These are phyloP conservation scores for Lolium multiflorum DNA, from an alignment of 176 grass and related monocot genomes.

Conservation along the genomic window DNA sequence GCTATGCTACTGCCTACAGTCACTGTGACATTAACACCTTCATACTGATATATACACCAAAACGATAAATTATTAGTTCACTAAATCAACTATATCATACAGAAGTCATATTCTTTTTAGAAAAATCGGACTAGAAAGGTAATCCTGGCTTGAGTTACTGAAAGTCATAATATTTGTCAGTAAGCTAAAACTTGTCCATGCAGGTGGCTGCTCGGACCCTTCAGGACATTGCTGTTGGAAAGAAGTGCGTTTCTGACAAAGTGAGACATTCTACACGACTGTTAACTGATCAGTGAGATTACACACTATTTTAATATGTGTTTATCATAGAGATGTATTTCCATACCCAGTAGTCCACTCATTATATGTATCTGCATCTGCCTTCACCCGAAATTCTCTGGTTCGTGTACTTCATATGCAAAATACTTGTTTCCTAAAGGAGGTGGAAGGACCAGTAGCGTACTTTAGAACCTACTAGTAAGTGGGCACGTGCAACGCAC, in stretches of 20 bases:
- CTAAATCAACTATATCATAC: slow-evolving; percentile 2
- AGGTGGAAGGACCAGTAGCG: background rate
- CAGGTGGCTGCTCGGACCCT: slow-evolving; percentile 80
- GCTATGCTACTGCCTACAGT: background rate
- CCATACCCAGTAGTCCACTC: background rate
- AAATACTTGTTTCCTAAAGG: background rate
- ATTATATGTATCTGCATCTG: background rate
- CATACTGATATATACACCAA: slow-evolving; percentile 28
- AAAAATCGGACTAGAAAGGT: background rate
- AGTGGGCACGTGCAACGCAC: no score
- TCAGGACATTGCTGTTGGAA: slow-evolving; percentile 82
- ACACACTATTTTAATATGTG: slow-evolving; percentile 19
- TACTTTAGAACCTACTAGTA: no score
- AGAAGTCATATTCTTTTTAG: background rate
- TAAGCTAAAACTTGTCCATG: slow-evolving; percentile 44
- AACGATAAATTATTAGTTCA: slow-evolving; percentile 27
- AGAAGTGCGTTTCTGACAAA: slow-evolving; percentile 81
- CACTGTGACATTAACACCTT: slow-evolving; percentile 20
- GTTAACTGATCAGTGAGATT: background rate
- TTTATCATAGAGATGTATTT: slow-evolving; percentile 4
- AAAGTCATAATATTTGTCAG: slow-evolving; percentile 32
- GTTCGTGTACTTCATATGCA: slow-evolving; percentile 11
- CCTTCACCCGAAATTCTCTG: slow-evolving; percentile 3
- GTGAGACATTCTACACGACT: slow-evolving; percentile 41
- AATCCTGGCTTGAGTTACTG: background rate